A percentile compares a stretch with the other conserved stretches of the same genome.
Conservation (phyloP, 768 basidiomycete species). For the Leucocoprinus sp. region DNA sequence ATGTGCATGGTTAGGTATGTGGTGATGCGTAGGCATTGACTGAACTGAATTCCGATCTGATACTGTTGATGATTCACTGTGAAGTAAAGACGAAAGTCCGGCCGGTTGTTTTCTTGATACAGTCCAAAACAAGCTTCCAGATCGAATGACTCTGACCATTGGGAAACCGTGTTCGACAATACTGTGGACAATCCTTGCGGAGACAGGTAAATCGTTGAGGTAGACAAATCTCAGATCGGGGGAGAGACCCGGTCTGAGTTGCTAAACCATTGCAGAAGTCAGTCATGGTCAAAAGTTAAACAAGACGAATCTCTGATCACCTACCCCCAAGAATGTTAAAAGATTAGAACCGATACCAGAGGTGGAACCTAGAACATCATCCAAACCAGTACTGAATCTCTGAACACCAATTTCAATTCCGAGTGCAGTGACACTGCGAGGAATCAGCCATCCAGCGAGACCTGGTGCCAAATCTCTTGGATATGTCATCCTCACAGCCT, state of each 20-base stretch:
- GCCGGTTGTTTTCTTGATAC: slow-evolving; percentile 23
- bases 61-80: background rate
- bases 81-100: slow-evolving; percentile 5
- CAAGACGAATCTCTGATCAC: background rate
- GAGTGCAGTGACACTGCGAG: slow-evolving; percentile 41
- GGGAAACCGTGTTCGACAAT: slow-evolving; percentile 57
- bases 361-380: slow-evolving; percentile 32
- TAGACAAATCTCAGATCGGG: slow-evolving; percentile 45
- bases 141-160: slow-evolving; percentile 45
- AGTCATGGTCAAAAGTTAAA: background rate
- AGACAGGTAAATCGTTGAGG: slow-evolving; percentile 38
- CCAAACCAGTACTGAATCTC: slow-evolving; percentile 28
- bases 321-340: slow-evolving; percentile 1
- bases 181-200: slow-evolving; percentile 25
- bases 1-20: slow-evolving; percentile 7
- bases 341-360: slow-evolving; percentile 3
- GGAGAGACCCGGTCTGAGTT: slow-evolving; percentile 53
- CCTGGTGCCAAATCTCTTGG: slow-evolving; percentile 56
- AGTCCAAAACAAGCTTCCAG: slow-evolving; percentile 49
- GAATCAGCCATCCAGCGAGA: slow-evolving; percentile 62
- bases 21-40: slow-evolving; percentile 1
- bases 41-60: background rate
- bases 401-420: slow-evolving; percentile 31
- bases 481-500: slow-evolving; percentile 51
- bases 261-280: slow-evolving; percentile 25